Evolutionary conservation across 163 green algal species (phyloP), one percentile per base, ranked within the genome.

Genomic region (Scenedesmus sp.): DNA sequence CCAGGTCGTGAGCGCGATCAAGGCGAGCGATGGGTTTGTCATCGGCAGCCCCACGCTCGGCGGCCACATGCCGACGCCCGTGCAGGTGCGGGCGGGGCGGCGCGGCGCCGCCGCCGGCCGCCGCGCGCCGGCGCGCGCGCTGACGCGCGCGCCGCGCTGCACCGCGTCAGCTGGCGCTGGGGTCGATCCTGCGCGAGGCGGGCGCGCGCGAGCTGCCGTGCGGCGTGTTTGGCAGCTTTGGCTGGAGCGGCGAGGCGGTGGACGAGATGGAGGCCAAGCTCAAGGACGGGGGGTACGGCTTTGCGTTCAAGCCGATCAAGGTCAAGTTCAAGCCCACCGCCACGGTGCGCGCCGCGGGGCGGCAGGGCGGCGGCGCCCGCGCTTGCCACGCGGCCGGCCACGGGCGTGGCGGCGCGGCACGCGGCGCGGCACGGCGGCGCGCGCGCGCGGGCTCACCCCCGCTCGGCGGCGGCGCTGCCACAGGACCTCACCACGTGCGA

Each of bases 201-300:
- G 33, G 58, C 3, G 89, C 87, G 44, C 87, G 85, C 44, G 56
- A 79, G 53, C 82, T 96, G 70, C 94, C 95, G 24, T 97, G 88
- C 67, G 94, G 95, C 44, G 95, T 98, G 73, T 98, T 98, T 90
- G 95, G 95, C 60, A 95, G 87, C 82, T 99, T 98, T 87, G 95
- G 95, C 3, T 99, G 95, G 95, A 94, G 85, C 69, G 95, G 94
- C 3, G 95, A 98, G 84, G 95, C 95, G 45, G 92, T 97, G 60
- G 92, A 96, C 71, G 87, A 94, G 76, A 92, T 97, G 83, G 85
- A 94, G 53, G 75, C 77, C 20, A 83, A 86, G 48, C 85, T 96
- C 62, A 89, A 88, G 64, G 92, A 98, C 70, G 91, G 87, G 17
- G 94, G 94, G 9, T 98, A 97, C 83, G 72, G 63, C n/a, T 93